Evolutionary conservation across 352 stramenopile genomes (phyloP), one percentile per base, ranked within the genome.

Genomic region (Phytophthora europaea): DNA sequence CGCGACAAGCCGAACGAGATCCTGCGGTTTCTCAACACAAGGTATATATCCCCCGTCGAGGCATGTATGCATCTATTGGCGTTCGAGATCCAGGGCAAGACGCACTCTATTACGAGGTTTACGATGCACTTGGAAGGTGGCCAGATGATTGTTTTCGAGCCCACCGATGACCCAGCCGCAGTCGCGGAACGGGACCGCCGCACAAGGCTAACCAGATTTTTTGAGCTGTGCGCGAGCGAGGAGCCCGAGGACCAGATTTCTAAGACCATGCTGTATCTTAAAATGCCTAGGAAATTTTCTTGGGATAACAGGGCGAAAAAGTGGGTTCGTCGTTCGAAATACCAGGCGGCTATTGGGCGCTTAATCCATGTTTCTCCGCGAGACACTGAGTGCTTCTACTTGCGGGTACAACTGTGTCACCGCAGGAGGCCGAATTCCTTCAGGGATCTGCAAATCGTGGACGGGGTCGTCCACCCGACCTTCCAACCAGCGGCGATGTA

Each of bases 71-170:
- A 18, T 15, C n/a, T 51, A 12, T 23, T 51, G 6, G 45, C 16
- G 6, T 51, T 22, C 45, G n/a, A 20, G 5, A 51, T 51, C n/a
- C 16, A 51, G 20, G 45, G 0, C 16, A 51, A 15, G 16, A 51
- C 45, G 15, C 75, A 78, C 54, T 45, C 60, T 2, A 57, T 80
- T 10, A 55, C n/a, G 0, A 20, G 64, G 23, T 51, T 80, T 10
- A 26, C 40, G 6, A 8, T 55, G 40, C 40, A 65, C 38, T 72
- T 45, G 31, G 51, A 65, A 34, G 56, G 31, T 6, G 15, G 20
- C 2, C 57, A 45, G 36, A 54, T 9, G 12, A 7, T 65, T 10
- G 8, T 54, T 22, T 65, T 65, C 23, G 6, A 26, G 2, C 7
- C 40, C 22, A 38, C 15, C 5, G 20, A 65, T 2, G n/a, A 53